Evolutionary conservation across 306 rosid species (phyloP).

Genomic region (Cicer chorassanicum): DNA sequence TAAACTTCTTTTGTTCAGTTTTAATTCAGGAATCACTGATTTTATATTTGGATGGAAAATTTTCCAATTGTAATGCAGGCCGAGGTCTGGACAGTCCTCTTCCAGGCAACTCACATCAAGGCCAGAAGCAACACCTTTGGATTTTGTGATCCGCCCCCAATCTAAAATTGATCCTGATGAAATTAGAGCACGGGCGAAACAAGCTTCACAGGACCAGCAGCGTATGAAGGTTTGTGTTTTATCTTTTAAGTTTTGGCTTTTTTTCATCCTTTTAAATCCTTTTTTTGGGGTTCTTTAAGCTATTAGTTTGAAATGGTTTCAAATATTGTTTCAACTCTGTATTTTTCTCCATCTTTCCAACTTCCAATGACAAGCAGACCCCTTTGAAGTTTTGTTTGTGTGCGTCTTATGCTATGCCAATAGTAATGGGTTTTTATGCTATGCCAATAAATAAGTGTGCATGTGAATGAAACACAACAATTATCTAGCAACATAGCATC

Average conservation of each 20-base stretch:
- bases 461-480: background rate
- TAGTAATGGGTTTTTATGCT: background rate
- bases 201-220: constrained; percentile 82
- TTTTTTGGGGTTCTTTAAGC: background rate
- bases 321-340: background rate
- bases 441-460: background rate
- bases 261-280: background rate
- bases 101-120: constrained; percentile 79
- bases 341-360: background rate
- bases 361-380: background rate
- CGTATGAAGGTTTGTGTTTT: constrained; percentile 76
- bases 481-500: background rate
- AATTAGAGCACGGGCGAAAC: constrained; percentile 87
- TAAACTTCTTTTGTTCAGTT: constrained; percentile 14
- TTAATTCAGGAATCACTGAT: constrained; percentile 15
- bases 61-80: constrained; percentile 59
- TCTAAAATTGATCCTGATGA: constrained; percentile 96
- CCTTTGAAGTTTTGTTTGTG: background rate
- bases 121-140: constrained; percentile 97
- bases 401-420: background rate
- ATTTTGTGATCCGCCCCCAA: constrained; percentile 89
- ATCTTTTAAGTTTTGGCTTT: background rate
- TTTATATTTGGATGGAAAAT: constrained; percentile 25
- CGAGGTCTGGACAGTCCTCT: constrained; percentile 85
- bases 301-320: background rate